These are phyloP conservation scores for Lactarius vividus DNA, from an alignment of 768 basidiomycete genomes.

Conservation along the genomic window DNA sequence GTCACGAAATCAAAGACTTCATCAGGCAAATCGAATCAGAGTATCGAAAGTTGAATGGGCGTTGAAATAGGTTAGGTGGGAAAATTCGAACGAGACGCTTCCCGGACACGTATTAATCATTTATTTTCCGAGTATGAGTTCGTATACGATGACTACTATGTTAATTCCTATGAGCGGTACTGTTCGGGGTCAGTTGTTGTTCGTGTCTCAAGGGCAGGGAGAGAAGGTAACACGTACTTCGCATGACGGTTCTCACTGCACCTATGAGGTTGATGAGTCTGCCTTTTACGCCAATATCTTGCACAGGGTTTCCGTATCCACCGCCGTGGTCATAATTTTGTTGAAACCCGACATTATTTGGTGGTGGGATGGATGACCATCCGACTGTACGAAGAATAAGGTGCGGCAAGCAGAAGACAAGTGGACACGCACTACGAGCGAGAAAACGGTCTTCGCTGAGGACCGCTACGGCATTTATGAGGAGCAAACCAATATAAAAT, in stretches of 20 bases:
- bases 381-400: slow-evolving; percentile 57
- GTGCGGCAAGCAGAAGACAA: slow-evolving; percentile 6
- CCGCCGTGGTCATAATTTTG: slow-evolving; percentile 70
- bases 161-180: slow-evolving; percentile 92
- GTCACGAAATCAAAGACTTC: slow-evolving; percentile 73
- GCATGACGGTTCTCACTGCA: slow-evolving; percentile 94
- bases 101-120: slow-evolving; percentile 22
- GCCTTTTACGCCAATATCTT: slow-evolving; percentile 72
- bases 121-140: slow-evolving; percentile 64
- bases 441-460: slow-evolving; percentile 96
- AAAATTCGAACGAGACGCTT: not conserved
- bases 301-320: slow-evolving; percentile 55
- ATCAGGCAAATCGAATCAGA: slow-evolving; percentile 72
- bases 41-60: slow-evolving; percentile 59
- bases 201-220: slow-evolving; percentile 13
- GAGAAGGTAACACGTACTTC: slow-evolving; percentile 63
- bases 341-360: slow-evolving; percentile 57
- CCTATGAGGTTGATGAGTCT: slow-evolving; percentile 89
- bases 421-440: slow-evolving; percentile 66
- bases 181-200: slow-evolving; percentile 37
- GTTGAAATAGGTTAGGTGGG: not conserved
- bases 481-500: slow-evolving; percentile 80
- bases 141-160: slow-evolving; percentile 82
- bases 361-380: slow-evolving; percentile 73
- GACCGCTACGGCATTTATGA: slow-evolving; percentile 93